Percentiles rank a stretch among this genome's conserved stretches.
These are phyloP conservation scores for Wickerhamomyces bovis DNA, from an alignment of 805 yeast species.

Conservation along the genomic window DNA sequence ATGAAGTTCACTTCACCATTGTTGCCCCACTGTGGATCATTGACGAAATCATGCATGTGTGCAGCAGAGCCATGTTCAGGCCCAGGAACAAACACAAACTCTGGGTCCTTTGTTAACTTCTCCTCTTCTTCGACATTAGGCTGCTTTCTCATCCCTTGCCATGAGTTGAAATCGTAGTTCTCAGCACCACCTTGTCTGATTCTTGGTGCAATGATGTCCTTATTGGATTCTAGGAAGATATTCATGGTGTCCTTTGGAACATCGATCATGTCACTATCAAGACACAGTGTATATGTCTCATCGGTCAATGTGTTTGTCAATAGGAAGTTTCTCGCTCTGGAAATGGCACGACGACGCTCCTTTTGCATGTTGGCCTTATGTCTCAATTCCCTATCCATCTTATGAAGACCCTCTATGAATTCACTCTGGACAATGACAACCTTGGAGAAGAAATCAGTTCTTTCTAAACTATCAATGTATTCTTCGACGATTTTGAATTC, in stretches of 20 bases:
- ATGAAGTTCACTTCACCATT: constrained; percentile 6
- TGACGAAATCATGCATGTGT: constrained; percentile 17
- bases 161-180: constrained; percentile 32
- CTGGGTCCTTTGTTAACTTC: constrained; percentile 13
- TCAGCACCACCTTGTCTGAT: constrained; percentile 19
- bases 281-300: constrained; percentile 24
- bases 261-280: constrained; percentile 28
- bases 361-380: constrained; percentile 18
- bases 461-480: constrained; percentile 7
- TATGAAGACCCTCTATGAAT: constrained; percentile 15
- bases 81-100: constrained; percentile 23
- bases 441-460: constrained; percentile 8
- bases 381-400: constrained; percentile 13
- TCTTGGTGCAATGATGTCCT: constrained; percentile 29
- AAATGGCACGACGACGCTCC: constrained; percentile 23
- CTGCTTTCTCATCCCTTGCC: constrained; percentile 27
- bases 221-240: constrained; percentile 19
- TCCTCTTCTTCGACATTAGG: constrained; percentile 22
- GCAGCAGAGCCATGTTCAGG: constrained; percentile 14
- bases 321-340: constrained; percentile 26
- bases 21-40: constrained; percentile 8
- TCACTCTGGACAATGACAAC: constrained; percentile 15
- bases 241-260: constrained; percentile 21
- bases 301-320: constrained; percentile 19
- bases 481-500: constrained; percentile 3